Evolutionary conservation across 768 basidiomycete species (phyloP).

Genomic region (Mycena alexandri): DNA sequence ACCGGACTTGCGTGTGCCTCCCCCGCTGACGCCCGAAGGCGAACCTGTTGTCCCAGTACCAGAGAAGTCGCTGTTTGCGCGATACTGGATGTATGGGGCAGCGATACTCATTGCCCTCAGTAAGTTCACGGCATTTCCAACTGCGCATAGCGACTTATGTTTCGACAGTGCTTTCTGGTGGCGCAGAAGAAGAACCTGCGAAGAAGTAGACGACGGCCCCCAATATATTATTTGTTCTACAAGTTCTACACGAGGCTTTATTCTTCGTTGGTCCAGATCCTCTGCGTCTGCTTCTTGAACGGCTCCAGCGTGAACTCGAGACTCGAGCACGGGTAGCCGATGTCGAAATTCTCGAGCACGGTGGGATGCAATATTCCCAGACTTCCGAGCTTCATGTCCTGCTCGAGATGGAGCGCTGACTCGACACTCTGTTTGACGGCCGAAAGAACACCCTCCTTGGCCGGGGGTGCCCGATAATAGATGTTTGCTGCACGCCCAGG

Average conservation of each 20-base stretch:
- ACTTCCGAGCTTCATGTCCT: slow-evolving; percentile 86
- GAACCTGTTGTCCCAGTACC: slow-evolving; percentile 68
- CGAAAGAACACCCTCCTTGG: slow-evolving; percentile 48
- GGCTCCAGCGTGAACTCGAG: slow-evolving; percentile 95
- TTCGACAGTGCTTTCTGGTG: slow-evolving; percentile 49
- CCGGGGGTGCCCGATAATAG: slow-evolving; percentile 77
- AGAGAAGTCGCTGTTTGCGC: slow-evolving; percentile 87
- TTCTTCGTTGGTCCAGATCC: slow-evolving; percentile 68
- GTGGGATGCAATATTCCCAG: slow-evolving; percentile 94
- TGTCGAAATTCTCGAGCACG: slow-evolving; percentile 94
- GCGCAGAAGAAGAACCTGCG: slow-evolving; percentile 53
- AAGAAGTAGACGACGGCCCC: slow-evolving; percentile 41
- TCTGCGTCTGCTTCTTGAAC: slow-evolving; percentile 83
- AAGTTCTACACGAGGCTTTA: slow-evolving; percentile 36
- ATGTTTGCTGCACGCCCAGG: slow-evolving; percentile 95
- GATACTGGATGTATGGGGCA: slow-evolving; percentile 91
- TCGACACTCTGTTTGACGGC: slow-evolving; percentile 60
- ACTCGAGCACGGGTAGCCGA: slow-evolving; percentile 93
- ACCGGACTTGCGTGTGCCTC: slow-evolving; percentile 76
- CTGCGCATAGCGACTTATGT: slow-evolving; percentile 11
- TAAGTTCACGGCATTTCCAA: slow-evolving; percentile 51
- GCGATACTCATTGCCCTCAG: slow-evolving; percentile 68
- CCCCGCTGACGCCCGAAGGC: slow-evolving; percentile 75
- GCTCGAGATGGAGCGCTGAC: slow-evolving; percentile 53
- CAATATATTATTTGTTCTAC: slow-evolving; percentile 32